Base-by-base conservation (phyloP, 2,329 filamentous ascomycete genomes). In the Talaromyces amestolkiae region DNA sequence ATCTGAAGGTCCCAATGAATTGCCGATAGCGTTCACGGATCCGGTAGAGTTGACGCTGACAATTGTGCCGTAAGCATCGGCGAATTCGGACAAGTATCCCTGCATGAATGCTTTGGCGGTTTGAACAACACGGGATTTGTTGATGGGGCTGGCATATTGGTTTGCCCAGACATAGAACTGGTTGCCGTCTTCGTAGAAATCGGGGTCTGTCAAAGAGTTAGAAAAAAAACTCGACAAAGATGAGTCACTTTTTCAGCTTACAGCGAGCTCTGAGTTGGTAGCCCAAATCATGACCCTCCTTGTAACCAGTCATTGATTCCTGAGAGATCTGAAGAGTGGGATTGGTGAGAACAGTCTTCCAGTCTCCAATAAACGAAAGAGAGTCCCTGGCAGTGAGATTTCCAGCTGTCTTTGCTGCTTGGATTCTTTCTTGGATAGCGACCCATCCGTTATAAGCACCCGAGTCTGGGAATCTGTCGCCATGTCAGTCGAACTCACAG, bases 81-180 rank as follows among this genome's bases (percentile, higher is more conserved):
- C 83, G 24, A 82, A 80, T 0, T 87, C 87, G 0, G 19, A n/a
- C 33, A 90, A 74, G 71, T 85, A 90, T 8, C 87, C 87, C 37
- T 83, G 82, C 1, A 87, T 79, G 68, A 90, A 90, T 54, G 86
- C 80, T 61, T 84, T 79, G 1, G 87, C 87, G 1, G 86, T 87
- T 72, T 89, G 85, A 11, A 89, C 77, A 0, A 88, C 86, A 11
- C 67, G 63, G 3, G 67, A 67, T 58, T 72, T 68, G 61, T 72
- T 66, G 68, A 75, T 71, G 2, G 72, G 72, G 6, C 86, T 83
- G 6, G 85, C 83, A 73, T 90, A 90, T 69, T 87, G 85, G 72
- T 90, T 91, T 19, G 86, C 83, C 86, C 86, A 91, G 7, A 88
- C 83, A 9, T 83, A 78, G 69, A 89, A 89, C 1, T 79, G 77